Percentiles rank a stretch among this genome's conserved stretches.
Evolutionary conservation across 768 basidiomycete species (phyloP).

Genomic region (Tricholoma matsutake): DNA sequence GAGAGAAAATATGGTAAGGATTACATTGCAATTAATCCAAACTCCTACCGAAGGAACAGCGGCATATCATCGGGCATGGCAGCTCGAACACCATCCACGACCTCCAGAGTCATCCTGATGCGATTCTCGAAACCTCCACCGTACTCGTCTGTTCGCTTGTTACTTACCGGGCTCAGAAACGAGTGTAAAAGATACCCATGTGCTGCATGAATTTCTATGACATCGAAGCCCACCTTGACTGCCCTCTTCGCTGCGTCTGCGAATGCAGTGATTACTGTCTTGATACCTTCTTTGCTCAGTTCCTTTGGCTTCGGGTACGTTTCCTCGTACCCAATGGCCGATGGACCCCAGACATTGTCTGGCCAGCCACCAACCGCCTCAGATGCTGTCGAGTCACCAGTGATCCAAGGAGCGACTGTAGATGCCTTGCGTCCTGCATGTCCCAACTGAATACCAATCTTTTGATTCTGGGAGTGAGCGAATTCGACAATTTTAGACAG

Average conservation of each 20-base stretch:
- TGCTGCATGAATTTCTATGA: conserved; percentile 60
- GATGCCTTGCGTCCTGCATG: conserved; percentile 80
- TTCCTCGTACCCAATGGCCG: conserved; percentile 41
- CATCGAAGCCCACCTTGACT: conserved; percentile 57
- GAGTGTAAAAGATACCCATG: conserved; percentile 58
- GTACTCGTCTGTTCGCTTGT: conserved; percentile 68
- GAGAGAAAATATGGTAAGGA: not conserved
- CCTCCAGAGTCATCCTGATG: conserved; percentile 55
- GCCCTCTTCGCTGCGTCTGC: conserved; percentile 48
- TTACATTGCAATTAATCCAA: conserved; percentile 1
- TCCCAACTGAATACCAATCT: conserved; percentile 73
- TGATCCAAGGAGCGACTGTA: conserved; percentile 59
- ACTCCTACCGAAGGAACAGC: conserved; percentile 61
- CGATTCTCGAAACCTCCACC: conserved; percentile 74
- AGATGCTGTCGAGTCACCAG: conserved; percentile 28
- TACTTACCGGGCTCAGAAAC: conserved; percentile 59
- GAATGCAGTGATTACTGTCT: conserved; percentile 54
- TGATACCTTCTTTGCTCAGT: conserved; percentile 54
- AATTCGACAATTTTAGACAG: conserved; percentile 59
- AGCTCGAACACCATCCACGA: conserved; percentile 60
- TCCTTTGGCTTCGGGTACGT: conserved; percentile 52
- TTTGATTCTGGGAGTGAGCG: conserved; percentile 67
- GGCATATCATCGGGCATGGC: conserved; percentile 62
- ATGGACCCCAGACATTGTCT: conserved; percentile 55
- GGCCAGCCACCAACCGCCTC: conserved; percentile 47